These are phyloP conservation scores for Tetrahymena borealis DNA, from an alignment of 73 alveolate genomes.

Conservation along the genomic window DNA sequence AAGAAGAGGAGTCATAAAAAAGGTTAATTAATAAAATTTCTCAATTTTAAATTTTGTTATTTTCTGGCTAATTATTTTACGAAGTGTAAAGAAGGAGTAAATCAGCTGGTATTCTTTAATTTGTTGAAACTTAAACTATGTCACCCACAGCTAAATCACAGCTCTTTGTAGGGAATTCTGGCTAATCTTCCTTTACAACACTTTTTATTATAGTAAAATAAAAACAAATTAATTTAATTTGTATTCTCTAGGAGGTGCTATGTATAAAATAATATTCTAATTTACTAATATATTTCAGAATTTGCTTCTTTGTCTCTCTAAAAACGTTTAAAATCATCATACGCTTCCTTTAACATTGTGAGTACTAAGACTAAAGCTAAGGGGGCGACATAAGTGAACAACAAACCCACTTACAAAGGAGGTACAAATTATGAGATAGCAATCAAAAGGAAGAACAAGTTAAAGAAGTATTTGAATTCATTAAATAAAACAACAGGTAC, in stretches of 20 bases:
- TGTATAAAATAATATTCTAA: conserved; percentile 22
- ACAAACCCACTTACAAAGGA: conserved; percentile 77
- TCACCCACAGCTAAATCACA: conserved; percentile 75
- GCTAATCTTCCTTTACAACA: conserved; percentile 14
- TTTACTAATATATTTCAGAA: conserved; percentile 12
- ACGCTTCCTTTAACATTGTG: conserved; percentile 85
- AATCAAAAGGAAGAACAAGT: conserved; percentile 73
- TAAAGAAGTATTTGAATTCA: conserved; percentile 81
- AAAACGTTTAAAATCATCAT: conserved; percentile 84
- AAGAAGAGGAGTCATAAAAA: background rate
- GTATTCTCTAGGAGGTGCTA: too few species aligned
- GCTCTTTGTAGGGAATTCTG: conserved; percentile 16
- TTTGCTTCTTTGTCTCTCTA: conserved; percentile 78
- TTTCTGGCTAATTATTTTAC: conserved; percentile 37
- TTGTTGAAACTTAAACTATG: conserved; percentile 61
- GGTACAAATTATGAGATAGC: conserved; percentile 76
- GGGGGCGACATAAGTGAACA: conserved; percentile 92
- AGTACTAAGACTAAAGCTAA: conserved; percentile 82
- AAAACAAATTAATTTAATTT: background rate
- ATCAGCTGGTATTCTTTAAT: conserved; percentile 91
- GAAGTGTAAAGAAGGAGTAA: conserved; percentile 68
- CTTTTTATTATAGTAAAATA: background rate
- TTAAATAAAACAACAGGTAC: conserved; percentile 79
- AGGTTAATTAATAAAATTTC: background rate
- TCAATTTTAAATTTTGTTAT: background rate